Evolutionary conservation across 2,329 filamentous ascomycete species (phyloP).

Genomic region (Neofusicoccum laricinum): DNA sequence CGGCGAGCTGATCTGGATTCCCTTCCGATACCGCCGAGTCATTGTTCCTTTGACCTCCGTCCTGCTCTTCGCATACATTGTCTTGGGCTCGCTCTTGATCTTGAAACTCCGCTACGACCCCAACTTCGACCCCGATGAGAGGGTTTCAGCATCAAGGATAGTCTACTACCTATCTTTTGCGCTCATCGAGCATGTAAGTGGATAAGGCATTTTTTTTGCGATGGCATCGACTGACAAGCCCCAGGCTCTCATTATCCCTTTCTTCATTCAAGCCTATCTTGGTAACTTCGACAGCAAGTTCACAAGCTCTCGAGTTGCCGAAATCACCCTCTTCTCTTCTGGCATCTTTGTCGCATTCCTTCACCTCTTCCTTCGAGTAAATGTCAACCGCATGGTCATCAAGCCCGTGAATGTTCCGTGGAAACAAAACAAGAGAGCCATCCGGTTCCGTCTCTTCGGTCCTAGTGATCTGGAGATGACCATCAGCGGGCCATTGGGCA

Average conservation of each 20-base stretch:
- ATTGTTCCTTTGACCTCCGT: constrained; percentile 54
- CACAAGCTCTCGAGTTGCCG: constrained; percentile 60
- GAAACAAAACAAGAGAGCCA: constrained; percentile 43
- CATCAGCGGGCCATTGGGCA: constrained; percentile 36
- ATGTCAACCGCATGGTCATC: constrained; percentile 56
- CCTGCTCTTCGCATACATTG: constrained; percentile 51
- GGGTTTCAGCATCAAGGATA: constrained; percentile 65
- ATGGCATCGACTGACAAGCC: constrained; percentile 28
- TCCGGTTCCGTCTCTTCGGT: constrained; percentile 43
- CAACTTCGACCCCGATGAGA: constrained; percentile 57
- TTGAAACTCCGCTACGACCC: constrained; percentile 55
- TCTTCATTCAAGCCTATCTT: constrained; percentile 55
- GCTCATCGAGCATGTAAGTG: constrained; percentile 55
- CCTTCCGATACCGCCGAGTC: constrained; percentile 56
- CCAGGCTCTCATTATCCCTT: constrained; percentile 61
- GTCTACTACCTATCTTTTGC: constrained; percentile 63
- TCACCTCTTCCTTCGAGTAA: constrained; percentile 66
- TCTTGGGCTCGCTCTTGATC: constrained; percentile 55
- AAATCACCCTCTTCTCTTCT: constrained; percentile 64
- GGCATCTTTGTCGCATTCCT: constrained; percentile 64
- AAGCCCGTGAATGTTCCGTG: constrained; percentile 46
- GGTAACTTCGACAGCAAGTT: constrained; percentile 41
- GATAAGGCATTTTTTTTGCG: constrained; percentile 26
- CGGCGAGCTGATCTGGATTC: constrained; percentile 66
- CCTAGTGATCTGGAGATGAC: constrained; percentile 42